Evolutionary conservation across 2,329 filamentous ascomycete species (phyloP).

Genomic region (Talaromyces marneffei): DNA sequence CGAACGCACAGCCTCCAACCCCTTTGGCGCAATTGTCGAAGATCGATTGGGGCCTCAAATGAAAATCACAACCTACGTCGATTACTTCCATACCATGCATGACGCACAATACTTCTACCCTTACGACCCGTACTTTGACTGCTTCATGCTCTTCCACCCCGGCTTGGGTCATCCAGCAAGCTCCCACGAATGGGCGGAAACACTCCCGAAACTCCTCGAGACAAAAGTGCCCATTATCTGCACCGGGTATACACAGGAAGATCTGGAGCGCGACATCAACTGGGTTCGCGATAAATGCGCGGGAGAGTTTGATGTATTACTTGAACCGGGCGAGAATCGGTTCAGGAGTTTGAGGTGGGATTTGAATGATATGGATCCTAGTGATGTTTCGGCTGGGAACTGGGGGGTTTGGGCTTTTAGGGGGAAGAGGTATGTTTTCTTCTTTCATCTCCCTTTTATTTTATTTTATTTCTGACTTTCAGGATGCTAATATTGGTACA

Average conservation of each 20-base stretch:
- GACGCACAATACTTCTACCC: conserved; percentile 84
- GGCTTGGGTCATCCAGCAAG: conserved; percentile 91
- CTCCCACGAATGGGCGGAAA: conserved; percentile 89
- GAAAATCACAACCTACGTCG: conserved; percentile 97
- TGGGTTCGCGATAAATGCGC: conserved; percentile 81
- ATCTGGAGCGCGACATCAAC: conserved; percentile 86
- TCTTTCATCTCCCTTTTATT: not conserved
- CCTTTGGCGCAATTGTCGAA: conserved; percentile 90
- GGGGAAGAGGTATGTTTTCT: conserved; percentile 72
- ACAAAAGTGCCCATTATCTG: conserved; percentile 93
- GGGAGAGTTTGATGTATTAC: conserved; percentile 85
- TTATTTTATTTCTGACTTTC: too few species aligned
- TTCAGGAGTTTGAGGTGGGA: conserved; percentile 97
- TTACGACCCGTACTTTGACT: conserved; percentile 97
- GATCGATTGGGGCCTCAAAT: conserved; percentile 80
- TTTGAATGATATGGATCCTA: conserved; percentile 88
- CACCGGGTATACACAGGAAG: conserved; percentile 92
- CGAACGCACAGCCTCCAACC: conserved; percentile 74
- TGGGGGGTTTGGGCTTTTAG: conserved; percentile 97
- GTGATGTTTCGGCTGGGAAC: conserved; percentile 91
- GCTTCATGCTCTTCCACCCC: conserved; percentile 94
- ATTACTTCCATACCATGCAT: conserved; percentile 97
- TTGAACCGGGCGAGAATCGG: conserved; percentile 87
- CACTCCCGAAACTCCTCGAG: conserved; percentile 80
- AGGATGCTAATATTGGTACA: conserved; percentile 14